Percentiles rank a stretch among this genome's conserved stretches.
Evolutionary conservation across 2,329 filamentous ascomycete genomes (phyloP).

Genomic region (Pseudohalonectria lignicola): DNA sequence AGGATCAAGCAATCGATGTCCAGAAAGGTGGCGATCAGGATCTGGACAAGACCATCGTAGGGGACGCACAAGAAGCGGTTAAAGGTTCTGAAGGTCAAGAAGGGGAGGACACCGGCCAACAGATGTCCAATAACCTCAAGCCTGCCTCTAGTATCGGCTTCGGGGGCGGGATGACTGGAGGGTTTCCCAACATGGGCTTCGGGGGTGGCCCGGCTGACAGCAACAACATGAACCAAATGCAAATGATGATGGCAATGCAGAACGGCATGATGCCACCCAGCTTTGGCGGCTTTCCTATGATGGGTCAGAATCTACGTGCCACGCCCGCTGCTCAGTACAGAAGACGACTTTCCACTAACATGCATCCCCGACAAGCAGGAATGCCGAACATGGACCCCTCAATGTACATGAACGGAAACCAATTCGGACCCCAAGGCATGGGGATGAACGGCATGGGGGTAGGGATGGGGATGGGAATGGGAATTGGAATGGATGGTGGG

Average conservation of each 20-base stretch:
- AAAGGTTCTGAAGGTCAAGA: background rate
- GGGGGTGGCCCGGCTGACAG: too few species aligned
- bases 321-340: too few species aligned
- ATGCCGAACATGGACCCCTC: constrained; percentile 79
- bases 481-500: constrained; percentile 64
- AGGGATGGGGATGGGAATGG: constrained; percentile 60
- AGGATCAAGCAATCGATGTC: background rate
- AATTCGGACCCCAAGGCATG: constrained; percentile 63
- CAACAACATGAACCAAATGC: constrained; percentile 66
- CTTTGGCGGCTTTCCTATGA: constrained; percentile 58
- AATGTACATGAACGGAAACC: constrained; percentile 65
- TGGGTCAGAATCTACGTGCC: constrained; percentile 54
- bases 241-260: constrained; percentile 70
- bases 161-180: constrained; percentile 30
- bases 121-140: constrained; percentile 4
- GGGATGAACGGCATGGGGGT: constrained; percentile 59
- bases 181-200: constrained; percentile 28
- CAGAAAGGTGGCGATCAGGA: constrained; percentile 1
- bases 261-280: constrained; percentile 47
- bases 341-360: too few species aligned
- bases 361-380: constrained; percentile 29
- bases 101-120: background rate
- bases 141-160: constrained; percentile 13
- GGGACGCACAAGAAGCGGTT: background rate
- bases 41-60: background rate